Conservation (phyloP, 441 rosid genomes). For the Rhodomyrtus psidioides region DNA sequence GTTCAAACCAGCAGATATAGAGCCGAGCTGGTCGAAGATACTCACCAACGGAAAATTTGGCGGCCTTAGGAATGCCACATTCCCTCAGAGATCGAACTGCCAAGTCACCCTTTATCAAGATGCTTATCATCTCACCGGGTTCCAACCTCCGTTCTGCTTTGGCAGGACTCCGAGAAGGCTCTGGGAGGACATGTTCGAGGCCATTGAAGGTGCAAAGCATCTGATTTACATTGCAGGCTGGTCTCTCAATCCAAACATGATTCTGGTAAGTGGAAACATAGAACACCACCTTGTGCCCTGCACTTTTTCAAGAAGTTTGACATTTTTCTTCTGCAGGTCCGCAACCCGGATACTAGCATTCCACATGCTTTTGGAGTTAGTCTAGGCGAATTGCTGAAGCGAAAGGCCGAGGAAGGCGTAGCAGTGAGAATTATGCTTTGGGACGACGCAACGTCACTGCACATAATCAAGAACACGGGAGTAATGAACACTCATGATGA, state of each 20-base stretch:
- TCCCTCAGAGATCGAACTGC: conserved; percentile 71
- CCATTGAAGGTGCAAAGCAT: conserved; percentile 67
- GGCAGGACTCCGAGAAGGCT: conserved; percentile 44
- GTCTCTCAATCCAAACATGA: conserved; percentile 77
- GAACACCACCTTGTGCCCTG: not conserved
- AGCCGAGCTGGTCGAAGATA: conserved; percentile 48
- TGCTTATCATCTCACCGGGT: conserved; percentile 45
- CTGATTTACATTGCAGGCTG: conserved; percentile 82
- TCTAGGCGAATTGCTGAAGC: conserved; percentile 61
- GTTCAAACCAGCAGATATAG: conserved; percentile 74
- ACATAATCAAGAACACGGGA: conserved; percentile 76
- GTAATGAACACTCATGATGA: conserved; percentile 76
- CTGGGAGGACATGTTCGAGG: conserved; percentile 80
- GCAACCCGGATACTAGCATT: conserved; percentile 54
- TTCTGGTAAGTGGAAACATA: conserved; percentile 35
- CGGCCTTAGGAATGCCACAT: conserved; percentile 57
- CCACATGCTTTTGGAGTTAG: conserved; percentile 57
- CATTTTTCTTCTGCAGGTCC: conserved; percentile 26
- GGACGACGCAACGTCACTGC: conserved; percentile 79
- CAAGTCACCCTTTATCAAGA: conserved; percentile 68
- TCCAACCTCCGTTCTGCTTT: conserved; percentile 41
- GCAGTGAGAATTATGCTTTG: conserved; percentile 81
- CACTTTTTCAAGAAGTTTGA: not conserved
- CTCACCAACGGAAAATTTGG: conserved; percentile 28
- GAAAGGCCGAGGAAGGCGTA: conserved; percentile 75